Conservation (phyloP, 208 protist species). For the Phytomonas serpens region DNA sequence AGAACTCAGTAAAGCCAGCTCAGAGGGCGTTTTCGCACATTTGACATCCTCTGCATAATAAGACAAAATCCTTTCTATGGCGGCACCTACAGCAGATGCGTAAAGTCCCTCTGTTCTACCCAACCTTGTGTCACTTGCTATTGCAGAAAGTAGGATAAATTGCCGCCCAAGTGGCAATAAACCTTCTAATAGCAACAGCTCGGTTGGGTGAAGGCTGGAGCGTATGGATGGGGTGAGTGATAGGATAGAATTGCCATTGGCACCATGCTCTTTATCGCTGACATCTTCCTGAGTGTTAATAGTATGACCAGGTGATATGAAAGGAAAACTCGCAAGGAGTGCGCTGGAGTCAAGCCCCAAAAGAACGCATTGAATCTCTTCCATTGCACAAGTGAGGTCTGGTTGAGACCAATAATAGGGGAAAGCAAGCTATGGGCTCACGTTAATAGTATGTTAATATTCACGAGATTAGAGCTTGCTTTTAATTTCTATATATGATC, state of each 20-base stretch:
- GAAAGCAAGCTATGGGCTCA: neutral
- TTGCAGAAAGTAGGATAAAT: slow-evolving; percentile 28
- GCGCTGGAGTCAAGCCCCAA: slow-evolving; percentile 62
- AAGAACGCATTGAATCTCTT: slow-evolving; percentile 77
- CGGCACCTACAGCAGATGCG: slow-evolving; percentile 40
- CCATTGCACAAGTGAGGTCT: slow-evolving; percentile 25
- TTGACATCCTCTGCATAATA: slow-evolving; percentile 52
- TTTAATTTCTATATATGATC: slow-evolving; percentile 2
- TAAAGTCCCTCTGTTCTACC: slow-evolving; percentile 49
- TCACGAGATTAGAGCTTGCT: neutral
- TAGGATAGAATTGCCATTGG: neutral
- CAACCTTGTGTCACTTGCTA: slow-evolving; percentile 30
- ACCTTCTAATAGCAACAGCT: slow-evolving; percentile 35
- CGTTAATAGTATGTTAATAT: neutral
- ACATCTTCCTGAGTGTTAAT: neutral
- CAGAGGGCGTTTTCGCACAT: slow-evolving; percentile 23
- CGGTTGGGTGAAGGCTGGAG: slow-evolving; percentile 50
- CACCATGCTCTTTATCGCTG: neutral
- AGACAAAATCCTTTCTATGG: slow-evolving; percentile 27
- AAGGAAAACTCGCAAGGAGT: slow-evolving; percentile 12
- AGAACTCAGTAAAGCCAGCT: slow-evolving; percentile 24
- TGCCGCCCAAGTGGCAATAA: slow-evolving; percentile 45
- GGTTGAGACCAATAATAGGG: neutral
- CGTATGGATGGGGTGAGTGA: slow-evolving; percentile 15
- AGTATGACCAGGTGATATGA: neutral